phyloP scores from a whole-genome alignment of 768 basidiomycete species.

The Mycena sanguinolenta region DNA sequence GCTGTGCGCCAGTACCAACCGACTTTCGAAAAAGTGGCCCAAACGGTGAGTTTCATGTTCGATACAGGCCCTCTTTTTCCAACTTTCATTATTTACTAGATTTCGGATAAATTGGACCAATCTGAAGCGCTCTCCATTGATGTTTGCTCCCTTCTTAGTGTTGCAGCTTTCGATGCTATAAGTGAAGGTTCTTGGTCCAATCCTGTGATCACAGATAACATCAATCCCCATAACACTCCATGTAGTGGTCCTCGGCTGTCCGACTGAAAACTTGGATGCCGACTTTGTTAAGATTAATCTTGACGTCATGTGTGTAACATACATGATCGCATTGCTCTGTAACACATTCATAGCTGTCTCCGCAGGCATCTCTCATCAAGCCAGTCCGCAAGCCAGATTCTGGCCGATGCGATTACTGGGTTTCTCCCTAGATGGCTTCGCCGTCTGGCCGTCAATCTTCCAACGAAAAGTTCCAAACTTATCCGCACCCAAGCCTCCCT shows the following conservation, averaged over 20 bases:
- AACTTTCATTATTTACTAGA: background rate
- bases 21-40: background rate
- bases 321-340: no score
- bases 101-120: background rate
- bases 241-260: background rate
- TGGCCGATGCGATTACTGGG: background rate
- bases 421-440: background rate
- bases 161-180: conserved; percentile 1
- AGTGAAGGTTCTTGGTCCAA: background rate
- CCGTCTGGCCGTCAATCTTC: background rate
- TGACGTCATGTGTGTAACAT: background rate
- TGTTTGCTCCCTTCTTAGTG: background rate
- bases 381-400: background rate
- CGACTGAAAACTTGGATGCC: background rate
- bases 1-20: background rate
- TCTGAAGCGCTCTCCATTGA: background rate
- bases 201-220: background rate
- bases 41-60: background rate
- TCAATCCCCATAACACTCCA: background rate
- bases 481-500: background rate
- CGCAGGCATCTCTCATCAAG: background rate
- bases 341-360: background rate
- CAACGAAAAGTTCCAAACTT: background rate
- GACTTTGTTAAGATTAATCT: background rate
- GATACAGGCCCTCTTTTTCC: no score